Evolutionary conservation across 768 basidiomycete species (phyloP).

Genomic region (Mycena albidolilacea): DNA sequence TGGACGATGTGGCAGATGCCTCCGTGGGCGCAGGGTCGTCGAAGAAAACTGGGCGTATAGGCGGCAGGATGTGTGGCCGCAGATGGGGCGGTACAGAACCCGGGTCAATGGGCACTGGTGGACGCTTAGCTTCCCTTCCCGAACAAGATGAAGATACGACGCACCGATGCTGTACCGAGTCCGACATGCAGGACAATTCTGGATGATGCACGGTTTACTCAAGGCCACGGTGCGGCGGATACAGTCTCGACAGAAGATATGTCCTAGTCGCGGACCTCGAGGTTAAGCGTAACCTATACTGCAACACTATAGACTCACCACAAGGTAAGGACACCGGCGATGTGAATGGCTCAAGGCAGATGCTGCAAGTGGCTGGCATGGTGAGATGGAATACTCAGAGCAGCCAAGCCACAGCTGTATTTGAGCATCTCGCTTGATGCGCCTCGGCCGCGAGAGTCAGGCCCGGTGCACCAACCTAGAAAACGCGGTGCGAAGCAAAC

Average conservation of each 20-base stretch:
- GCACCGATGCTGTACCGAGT: conserved; percentile 69
- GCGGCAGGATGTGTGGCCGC: conserved; percentile 69
- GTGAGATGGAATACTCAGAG: not conserved
- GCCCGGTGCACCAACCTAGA: too few relatives aligned
- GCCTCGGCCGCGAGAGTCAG: too few relatives aligned
- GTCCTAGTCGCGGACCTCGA: conserved; percentile 61
- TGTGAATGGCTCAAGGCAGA: conserved; percentile 71
- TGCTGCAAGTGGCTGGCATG: conserved; percentile 69
- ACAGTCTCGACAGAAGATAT: conserved; percentile 76
- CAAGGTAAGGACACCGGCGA: conserved; percentile 75
- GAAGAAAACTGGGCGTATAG: conserved; percentile 70
- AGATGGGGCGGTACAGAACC: conserved; percentile 69
- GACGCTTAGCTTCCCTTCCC: not conserved
- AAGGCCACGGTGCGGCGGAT: conserved; percentile 65
- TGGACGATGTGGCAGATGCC: conserved; percentile 19
- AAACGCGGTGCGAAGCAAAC: too few relatives aligned
- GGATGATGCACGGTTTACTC: conserved; percentile 60
- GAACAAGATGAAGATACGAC: conserved; percentile 42
- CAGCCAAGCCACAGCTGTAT: not conserved
- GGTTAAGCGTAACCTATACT: conserved; percentile 2
- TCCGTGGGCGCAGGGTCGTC: conserved; percentile 48
- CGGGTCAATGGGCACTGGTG: conserved; percentile 63
- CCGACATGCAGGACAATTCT: conserved; percentile 74
- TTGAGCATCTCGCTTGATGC: not conserved
- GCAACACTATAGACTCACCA: conserved; percentile 57